These are phyloP conservation scores for Stachybotrys chartarum DNA, from an alignment of 2,329 filamentous ascomycete genomes.

Conservation along the genomic window DNA sequence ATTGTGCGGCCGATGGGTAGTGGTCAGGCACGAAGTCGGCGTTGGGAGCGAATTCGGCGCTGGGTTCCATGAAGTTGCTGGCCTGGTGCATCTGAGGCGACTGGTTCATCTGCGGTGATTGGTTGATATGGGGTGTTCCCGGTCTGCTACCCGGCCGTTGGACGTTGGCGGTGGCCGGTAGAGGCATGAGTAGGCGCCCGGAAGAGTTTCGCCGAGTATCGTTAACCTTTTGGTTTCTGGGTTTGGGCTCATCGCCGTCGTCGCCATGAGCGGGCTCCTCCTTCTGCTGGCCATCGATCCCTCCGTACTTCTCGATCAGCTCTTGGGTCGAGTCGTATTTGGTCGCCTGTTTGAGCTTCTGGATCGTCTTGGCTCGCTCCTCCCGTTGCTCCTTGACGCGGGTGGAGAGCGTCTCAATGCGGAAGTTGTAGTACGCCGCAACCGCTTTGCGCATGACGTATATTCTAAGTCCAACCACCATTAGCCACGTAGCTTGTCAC, in stretches of 20 bases:
- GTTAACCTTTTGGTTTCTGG: slow-evolving; percentile 19
- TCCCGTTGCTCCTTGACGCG: slow-evolving; percentile 68
- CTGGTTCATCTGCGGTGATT: slow-evolving; percentile 4
- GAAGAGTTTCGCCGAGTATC: slow-evolving; percentile 9
- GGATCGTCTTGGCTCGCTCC: slow-evolving; percentile 80
- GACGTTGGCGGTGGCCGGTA: slow-evolving; percentile 59
- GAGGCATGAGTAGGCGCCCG: slow-evolving; percentile 41
- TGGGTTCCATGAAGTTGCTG: slow-evolving; percentile 21
- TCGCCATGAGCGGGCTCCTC: slow-evolving; percentile 50
- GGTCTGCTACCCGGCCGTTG: slow-evolving; percentile 30
- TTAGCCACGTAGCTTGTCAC: background rate
- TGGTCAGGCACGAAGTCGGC: slow-evolving; percentile 30
- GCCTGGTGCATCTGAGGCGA: background rate
- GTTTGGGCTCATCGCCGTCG: slow-evolving; percentile 40
- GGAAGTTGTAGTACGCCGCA: slow-evolving; percentile 71
- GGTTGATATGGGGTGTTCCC: slow-evolving; percentile 18
- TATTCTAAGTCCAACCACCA: slow-evolving; percentile 51
- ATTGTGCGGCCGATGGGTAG: slow-evolving; percentile 30
- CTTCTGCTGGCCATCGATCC: slow-evolving; percentile 41
- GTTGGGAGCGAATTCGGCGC: slow-evolving; percentile 68
- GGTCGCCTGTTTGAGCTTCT: slow-evolving; percentile 89
- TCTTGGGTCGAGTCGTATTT: slow-evolving; percentile 94
- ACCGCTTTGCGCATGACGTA: slow-evolving; percentile 63
- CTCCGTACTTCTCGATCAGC: slow-evolving; percentile 89
- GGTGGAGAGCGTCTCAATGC: slow-evolving; percentile 61